These are phyloP conservation scores for Candida succiphila DNA, from an alignment of 805 yeast genomes.

Conservation along the genomic window DNA sequence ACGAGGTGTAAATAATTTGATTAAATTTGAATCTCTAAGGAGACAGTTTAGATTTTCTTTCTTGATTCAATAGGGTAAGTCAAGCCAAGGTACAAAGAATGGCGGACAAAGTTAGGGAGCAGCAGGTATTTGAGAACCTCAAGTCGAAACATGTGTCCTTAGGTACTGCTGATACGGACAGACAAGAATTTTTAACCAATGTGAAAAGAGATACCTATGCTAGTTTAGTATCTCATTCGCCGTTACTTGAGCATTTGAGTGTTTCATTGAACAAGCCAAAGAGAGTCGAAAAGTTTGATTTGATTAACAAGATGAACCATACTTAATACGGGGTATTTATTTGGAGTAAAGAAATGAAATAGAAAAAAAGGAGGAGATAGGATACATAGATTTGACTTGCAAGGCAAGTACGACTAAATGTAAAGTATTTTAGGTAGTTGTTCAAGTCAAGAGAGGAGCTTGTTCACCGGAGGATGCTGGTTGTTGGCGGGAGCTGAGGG, in stretches of 20 bases:
- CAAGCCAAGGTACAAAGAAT: too few species aligned
- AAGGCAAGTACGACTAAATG: slow-evolving; percentile 11
- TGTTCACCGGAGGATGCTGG: slow-evolving; percentile 14
- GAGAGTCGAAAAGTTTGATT: slow-evolving; percentile 17
- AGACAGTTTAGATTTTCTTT: neutral
- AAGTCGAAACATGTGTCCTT: slow-evolving; percentile 62
- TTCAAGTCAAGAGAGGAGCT: slow-evolving; percentile 22
- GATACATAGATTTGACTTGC: neutral
- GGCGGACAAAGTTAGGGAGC: slow-evolving; percentile 61
- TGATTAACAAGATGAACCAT: slow-evolving; percentile 30
- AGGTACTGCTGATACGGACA: slow-evolving; percentile 64
- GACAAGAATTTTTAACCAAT: slow-evolving; percentile 61
- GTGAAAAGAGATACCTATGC: slow-evolving; percentile 59
- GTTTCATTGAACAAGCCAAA: slow-evolving; percentile 40
- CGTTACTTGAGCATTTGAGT: slow-evolving; percentile 42
- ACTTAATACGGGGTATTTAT: slow-evolving; percentile 8
- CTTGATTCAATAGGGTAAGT: neutral
- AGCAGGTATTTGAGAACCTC: slow-evolving; percentile 43
- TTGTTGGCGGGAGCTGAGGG: slow-evolving; percentile 6
- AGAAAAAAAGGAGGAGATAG: too few species aligned
- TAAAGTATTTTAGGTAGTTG: too few species aligned
- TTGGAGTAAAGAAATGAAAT: neutral
- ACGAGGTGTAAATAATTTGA: neutral
- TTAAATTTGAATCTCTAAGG: neutral
- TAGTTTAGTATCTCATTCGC: slow-evolving; percentile 49